Conservation (phyloP, 169 alveolate genomes). For the Cryptosporidium parvum region DNA sequence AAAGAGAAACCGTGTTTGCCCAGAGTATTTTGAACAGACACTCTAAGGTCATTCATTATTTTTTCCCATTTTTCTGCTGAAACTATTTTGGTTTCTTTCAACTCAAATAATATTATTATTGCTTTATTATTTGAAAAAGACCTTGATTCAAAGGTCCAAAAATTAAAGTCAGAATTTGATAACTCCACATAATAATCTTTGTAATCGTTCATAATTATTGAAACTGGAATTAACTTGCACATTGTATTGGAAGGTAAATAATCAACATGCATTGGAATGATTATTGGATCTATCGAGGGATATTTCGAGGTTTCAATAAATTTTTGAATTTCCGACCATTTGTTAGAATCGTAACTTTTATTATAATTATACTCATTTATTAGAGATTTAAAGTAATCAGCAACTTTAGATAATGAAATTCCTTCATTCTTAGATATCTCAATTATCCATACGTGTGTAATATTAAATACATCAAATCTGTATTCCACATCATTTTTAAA, state of each 20-base stretch:
- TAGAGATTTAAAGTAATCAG: conserved; percentile 24
- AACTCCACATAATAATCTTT: background rate
- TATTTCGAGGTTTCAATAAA: background rate
- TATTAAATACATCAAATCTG: conserved; percentile 51
- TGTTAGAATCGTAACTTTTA: background rate
- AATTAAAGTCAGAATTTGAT: background rate
- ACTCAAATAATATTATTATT: background rate
- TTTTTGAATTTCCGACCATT: conserved; percentile 52
- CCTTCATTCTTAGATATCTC: background rate
- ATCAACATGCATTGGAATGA: conserved; percentile 11
- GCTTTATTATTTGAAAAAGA: conserved; percentile 8
- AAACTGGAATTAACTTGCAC: conserved; percentile 36
- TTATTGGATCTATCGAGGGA: conserved; percentile 32
- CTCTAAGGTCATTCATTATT: background rate
- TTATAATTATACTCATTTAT: conserved; percentile 5
- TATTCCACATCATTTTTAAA: conserved; percentile 22
- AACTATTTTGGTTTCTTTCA: background rate
- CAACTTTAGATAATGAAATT: background rate
- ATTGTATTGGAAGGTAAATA: background rate
- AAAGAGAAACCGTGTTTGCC: background rate
- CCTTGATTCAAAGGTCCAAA: conserved; percentile 20
- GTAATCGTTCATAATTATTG: conserved; percentile 11
- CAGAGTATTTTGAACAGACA: background rate
- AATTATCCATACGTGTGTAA: conserved; percentile 49
- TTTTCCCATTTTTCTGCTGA: background rate